Conservation (phyloP, 2,329 filamentous ascomycete species). For the Alternaria triticimaculans region DNA sequence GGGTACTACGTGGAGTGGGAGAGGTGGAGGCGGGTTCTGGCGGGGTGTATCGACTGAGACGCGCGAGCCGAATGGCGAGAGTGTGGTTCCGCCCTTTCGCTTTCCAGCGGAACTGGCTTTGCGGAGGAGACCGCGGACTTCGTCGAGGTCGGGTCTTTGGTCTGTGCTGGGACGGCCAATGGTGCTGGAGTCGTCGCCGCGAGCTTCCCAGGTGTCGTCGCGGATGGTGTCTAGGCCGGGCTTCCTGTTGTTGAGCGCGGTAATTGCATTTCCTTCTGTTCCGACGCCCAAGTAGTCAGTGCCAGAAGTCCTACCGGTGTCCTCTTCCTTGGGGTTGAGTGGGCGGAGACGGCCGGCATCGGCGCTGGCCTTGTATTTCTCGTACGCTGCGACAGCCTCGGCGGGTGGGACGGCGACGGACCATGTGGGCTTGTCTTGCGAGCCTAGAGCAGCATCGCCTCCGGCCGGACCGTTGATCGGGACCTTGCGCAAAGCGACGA, state of each 20-base stretch:
- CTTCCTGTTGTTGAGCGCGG: conserved; percentile 52
- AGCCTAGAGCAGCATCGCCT: conserved; percentile 67
- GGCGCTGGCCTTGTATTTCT: conserved; percentile 56
- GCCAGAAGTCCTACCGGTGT: conserved; percentile 39
- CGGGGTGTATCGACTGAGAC: conserved; percentile 24
- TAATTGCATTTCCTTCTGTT: conserved; percentile 52
- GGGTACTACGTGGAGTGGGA: conserved; percentile 37
- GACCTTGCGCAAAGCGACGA: conserved; percentile 82
- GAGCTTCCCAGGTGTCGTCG: conserved; percentile 54
- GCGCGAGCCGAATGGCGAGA: conserved; percentile 30
- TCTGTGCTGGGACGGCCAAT: conserved; percentile 52
- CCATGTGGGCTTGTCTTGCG: conserved; percentile 76
- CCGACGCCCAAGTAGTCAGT: conserved; percentile 44
- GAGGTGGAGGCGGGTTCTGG: conserved; percentile 36
- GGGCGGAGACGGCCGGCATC: conserved; percentile 72
- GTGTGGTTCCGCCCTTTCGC: conserved; percentile 43
- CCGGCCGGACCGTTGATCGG: conserved; percentile 85
- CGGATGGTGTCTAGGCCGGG: conserved; percentile 52
- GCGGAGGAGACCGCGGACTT: conserved; percentile 54
- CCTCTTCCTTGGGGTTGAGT: conserved; percentile 36
- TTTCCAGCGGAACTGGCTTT: conserved; percentile 55
- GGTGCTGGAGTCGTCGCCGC: conserved; percentile 48
- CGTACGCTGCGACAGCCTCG: conserved; percentile 69
- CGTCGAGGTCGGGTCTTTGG: conserved; percentile 52
- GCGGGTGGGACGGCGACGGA: conserved; percentile 76